Evolutionary conservation across 345 rosid species (phyloP).

Genomic region (Ricinus communis): DNA sequence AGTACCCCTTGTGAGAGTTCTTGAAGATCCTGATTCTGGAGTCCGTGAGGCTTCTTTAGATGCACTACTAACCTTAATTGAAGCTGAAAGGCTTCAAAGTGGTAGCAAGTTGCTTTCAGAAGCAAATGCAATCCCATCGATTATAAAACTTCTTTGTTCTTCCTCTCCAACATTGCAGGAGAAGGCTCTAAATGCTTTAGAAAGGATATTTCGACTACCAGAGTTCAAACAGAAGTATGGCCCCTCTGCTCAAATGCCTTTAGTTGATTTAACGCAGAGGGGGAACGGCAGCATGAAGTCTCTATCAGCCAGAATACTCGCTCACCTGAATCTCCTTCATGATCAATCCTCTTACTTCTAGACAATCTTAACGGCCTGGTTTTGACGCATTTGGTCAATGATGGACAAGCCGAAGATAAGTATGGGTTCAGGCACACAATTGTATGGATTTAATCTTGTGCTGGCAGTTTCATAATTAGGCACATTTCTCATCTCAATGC

Average conservation of each 20-base stretch:
- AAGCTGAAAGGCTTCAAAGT: constrained; percentile 46
- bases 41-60: constrained; percentile 58
- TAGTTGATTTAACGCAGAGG: constrained; percentile 66
- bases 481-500: too few relatives aligned
- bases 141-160: constrained; percentile 52
- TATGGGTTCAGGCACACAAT: neutral
- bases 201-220: constrained; percentile 60
- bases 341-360: constrained; percentile 67
- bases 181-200: constrained; percentile 53
- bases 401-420: neutral
- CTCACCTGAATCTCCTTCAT: constrained; percentile 64
- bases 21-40: constrained; percentile 46
- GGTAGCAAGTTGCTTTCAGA: constrained; percentile 61
- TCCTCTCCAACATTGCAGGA: constrained; percentile 50
- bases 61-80: constrained; percentile 59
- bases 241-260: constrained; percentile 53
- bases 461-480: neutral
- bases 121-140: constrained; percentile 47
- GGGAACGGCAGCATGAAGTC: constrained; percentile 58
- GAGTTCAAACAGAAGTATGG: constrained; percentile 60
- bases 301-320: constrained; percentile 61
- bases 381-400: neutral
- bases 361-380: neutral
- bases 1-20: constrained; percentile 47
- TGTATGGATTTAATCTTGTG: neutral